phyloP scores from a whole-genome alignment of 2,329 filamentous ascomycete species.

The Elsinoe fawcettii region DNA sequence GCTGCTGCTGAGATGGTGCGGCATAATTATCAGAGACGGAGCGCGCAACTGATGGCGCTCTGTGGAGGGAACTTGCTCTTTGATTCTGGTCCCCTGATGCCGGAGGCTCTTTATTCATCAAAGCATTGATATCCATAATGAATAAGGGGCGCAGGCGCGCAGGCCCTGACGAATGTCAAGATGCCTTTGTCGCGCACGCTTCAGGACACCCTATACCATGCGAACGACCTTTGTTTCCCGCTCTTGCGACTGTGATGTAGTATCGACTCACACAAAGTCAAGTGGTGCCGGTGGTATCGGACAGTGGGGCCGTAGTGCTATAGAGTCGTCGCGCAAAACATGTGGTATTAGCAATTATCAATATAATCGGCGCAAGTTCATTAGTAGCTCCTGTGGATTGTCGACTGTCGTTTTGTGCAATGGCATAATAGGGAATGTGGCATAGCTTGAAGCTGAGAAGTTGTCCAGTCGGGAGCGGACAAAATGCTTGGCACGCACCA shows the following conservation, averaged over 20 bases:
- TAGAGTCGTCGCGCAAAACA: not conserved
- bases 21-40: conserved; percentile 14
- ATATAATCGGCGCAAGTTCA: not conserved
- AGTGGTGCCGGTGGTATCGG: not conserved
- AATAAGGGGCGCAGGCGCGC: conserved; percentile 5
- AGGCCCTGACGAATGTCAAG: conserved; percentile 6
- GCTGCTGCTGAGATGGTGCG: conserved; percentile 16
- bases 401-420: not conserved
- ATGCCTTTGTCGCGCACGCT: conserved; percentile 7
- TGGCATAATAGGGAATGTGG: not conserved
- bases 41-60: conserved; percentile 11
- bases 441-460: conserved; percentile 8
- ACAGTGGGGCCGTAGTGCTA: not conserved
- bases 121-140: conserved; percentile 26
- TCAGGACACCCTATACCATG: not conserved
- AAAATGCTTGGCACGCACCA: conserved; percentile 7
- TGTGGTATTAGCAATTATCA: conserved; percentile 6
- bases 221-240: not conserved
- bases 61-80: conserved; percentile 7
- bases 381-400: not conserved
- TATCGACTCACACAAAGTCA: not conserved
- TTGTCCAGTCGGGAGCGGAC: conserved; percentile 6
- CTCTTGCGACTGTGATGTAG: not conserved
- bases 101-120: conserved; percentile 26
- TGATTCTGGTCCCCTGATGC: conserved; percentile 22